phyloP scores from a whole-genome alignment of 768 basidiomycete species.

The Pleurotus sapidus region DNA sequence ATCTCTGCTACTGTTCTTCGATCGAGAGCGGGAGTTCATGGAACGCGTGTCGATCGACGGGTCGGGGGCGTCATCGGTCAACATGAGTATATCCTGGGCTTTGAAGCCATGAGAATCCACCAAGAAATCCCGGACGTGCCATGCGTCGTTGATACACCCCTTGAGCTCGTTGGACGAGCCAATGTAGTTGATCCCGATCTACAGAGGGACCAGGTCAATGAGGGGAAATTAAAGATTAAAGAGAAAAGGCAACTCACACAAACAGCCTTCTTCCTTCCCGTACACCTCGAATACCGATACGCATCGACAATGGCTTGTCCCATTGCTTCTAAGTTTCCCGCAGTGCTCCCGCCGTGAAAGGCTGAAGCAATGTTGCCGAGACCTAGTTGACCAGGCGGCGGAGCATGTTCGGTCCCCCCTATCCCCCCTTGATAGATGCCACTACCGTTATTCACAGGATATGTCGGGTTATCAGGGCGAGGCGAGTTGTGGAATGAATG shows the following conservation, averaged over 20 bases:
- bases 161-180: conserved; percentile 60
- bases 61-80: conserved; percentile 43
- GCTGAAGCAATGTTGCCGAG: neutral
- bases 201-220: neutral
- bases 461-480: neutral
- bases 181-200: conserved; percentile 81
- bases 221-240: conserved; percentile 4
- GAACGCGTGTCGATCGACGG: conserved; percentile 10
- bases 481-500: neutral
- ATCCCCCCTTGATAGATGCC: neutral
- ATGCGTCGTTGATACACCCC: conserved; percentile 83
- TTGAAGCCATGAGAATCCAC: conserved; percentile 19
- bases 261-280: conserved; percentile 74
- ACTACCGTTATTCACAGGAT: neutral
- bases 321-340: neutral
- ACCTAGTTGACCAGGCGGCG: neutral
- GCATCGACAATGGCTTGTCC: neutral
- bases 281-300: conserved; percentile 80
- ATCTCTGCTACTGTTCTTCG: conserved; percentile 24
- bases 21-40: conserved; percentile 50
- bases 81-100: conserved; percentile 23
- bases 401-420: neutral
- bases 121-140: conserved; percentile 66
- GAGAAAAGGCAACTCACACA: conserved; percentile 47
- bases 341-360: neutral